A percentile compares a stretch with the other conserved stretches of the same genome.
Conservation (phyloP, 2,329 filamentous ascomycete genomes). For the Ambrosiella beaveri region DNA sequence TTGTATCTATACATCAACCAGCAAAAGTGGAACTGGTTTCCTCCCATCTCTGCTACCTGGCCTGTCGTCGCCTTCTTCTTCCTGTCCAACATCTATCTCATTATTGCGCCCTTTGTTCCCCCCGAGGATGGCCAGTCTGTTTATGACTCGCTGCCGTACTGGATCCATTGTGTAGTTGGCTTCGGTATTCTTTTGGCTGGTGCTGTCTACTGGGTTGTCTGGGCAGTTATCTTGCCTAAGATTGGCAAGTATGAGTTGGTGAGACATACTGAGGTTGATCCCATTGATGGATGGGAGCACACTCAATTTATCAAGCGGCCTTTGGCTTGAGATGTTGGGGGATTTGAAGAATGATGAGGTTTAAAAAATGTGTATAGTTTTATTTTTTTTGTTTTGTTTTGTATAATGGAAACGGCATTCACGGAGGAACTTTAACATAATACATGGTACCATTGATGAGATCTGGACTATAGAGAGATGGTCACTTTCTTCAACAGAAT, state of each 20-base stretch:
- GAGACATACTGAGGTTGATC: conserved; percentile 34
- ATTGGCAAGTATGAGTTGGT: conserved; percentile 38
- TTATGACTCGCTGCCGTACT: conserved; percentile 38
- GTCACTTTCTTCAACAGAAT: conserved; percentile 7
- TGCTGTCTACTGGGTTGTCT: conserved; percentile 38
- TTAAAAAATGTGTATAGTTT: neutral
- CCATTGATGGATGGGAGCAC: conserved; percentile 45
- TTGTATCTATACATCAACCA: conserved; percentile 35
- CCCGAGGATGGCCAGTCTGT: conserved; percentile 33
- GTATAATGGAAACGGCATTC: neutral
- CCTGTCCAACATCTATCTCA: conserved; percentile 42
- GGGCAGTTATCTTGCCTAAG: conserved; percentile 34
- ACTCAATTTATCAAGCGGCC: conserved; percentile 34
- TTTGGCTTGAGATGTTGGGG: no score
- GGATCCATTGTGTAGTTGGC: conserved; percentile 39
- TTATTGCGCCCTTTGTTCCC: conserved; percentile 41
- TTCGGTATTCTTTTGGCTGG: conserved; percentile 36
- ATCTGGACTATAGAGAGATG: neutral
- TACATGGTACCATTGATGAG: neutral
- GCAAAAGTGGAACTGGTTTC: conserved; percentile 31
- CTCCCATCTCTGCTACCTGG: conserved; percentile 35
- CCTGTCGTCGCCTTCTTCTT: conserved; percentile 42
- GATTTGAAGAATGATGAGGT: neutral
- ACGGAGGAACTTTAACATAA: neutral
- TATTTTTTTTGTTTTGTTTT: neutral